Base-by-base conservation (phyloP, 352 stramenopile species). In the Albugo laibachii region DNA sequence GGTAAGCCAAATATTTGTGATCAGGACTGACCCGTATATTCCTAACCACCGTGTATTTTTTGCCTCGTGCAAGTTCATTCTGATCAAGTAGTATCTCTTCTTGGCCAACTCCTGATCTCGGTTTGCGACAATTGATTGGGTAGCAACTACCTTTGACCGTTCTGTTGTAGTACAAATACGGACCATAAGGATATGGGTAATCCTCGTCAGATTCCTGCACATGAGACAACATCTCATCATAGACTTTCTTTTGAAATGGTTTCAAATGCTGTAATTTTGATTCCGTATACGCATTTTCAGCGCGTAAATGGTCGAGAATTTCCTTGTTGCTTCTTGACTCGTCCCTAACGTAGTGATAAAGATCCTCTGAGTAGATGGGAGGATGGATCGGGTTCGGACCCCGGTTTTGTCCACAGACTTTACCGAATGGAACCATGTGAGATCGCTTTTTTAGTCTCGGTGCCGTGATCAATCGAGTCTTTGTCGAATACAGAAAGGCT, bases 321-420 rank as follows among this genome's bases (percentile, higher is more conserved):
- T 95, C 82, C 45, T 80, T 54, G 53, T 94, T 89, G 47, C 87
- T 88, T 57, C 92, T 76, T 24, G 72, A 65, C 53, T 97, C 91
- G 57, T 97, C 92, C 27, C 89, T 82, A 43, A 96, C 72, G 84
- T 95, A 97, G 48, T 91, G 95, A 62, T 97, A 97, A 43, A 85
- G 86, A 69, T 97, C 87, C 16, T 91, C 74, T 42, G 97, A 61
- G 45, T 84, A 73, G 53, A 86, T 52, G 16, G 87, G 65, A 19
- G 89, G 89, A 52, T 92, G 80, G 61, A 97, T 89, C 27, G 94
- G 79, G 49, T 73, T 73, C 46, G 70, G 53, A 0, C 80, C 80
- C 36, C 80, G 76, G 57, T 91, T 92, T 55, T 91, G 68, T 24
- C 67, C 69, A 0, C 57, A 53, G n/a, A 88, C 69, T 13, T 66